Base-by-base conservation (phyloP, 2,329 filamentous ascomycete species). In the Dothiorella sarmentorum region DNA sequence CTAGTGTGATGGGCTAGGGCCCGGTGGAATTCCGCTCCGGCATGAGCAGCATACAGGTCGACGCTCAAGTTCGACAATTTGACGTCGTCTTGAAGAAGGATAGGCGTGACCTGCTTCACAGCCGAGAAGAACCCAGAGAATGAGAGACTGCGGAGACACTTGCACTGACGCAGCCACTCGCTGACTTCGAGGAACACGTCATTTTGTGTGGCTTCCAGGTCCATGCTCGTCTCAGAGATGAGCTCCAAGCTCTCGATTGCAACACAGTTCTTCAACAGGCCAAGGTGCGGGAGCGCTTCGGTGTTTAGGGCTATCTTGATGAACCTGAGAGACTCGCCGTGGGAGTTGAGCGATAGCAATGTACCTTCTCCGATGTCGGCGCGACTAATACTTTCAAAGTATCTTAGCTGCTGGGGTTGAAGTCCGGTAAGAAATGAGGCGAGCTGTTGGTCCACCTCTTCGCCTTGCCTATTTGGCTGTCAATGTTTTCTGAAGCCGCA, bases 351-450 rank as follows among this genome's bases (percentile, higher is more conserved):
- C 3, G 80, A 78, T 24, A 76, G 68, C 45, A 87, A 80, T 0
- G 84, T 82, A 42, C 81, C 74, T 3, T 75, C 71, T 0, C 80
- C 81, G 15, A 88, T 76, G 2, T 77, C 72, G 62, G 83, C 83
- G 38, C 76, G 74, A 65, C 81, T 82, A 56, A 85, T 77, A 26
- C 85, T 78, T 59, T 84, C 76, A 58, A 90, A 85, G 18, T 78
- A 78, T 58, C 77, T 76, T 10, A 90, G 71, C 1, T 79, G 83
- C 61, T 88, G 80, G 2, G 79, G 76, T 17, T 72, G 77, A 49
- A 90, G 75, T 1, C 76, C 75, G 22, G 72, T 73, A 45, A 90
- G 76, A 65, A 89, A 87, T 2, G 74, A 73, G 0, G 84, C 80
- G 51, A 88, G 75, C 38, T 82, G 76, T 26, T 78, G 71, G 61